These are phyloP conservation scores for Fusarium cyanostomum DNA, from an alignment of 2,329 filamentous ascomycete genomes.

Conservation along the genomic window DNA sequence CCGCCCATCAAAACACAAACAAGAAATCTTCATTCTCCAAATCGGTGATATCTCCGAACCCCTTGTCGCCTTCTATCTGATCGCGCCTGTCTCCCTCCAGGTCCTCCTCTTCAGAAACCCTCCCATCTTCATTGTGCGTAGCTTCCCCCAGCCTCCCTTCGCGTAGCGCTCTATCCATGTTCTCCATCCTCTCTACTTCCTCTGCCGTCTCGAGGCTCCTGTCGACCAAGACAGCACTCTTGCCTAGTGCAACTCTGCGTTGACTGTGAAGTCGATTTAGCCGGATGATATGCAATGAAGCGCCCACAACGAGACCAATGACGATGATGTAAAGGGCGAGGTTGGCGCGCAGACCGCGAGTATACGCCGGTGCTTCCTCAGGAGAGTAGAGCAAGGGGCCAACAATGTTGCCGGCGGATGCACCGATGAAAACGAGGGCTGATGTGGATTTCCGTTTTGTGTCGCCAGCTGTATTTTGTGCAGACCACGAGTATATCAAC, in stretches of 20 bases:
- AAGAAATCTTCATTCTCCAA: constrained; percentile 71
- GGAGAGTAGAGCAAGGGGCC: constrained; percentile 72
- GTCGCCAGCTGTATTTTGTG: constrained; percentile 72
- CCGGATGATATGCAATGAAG: constrained; percentile 58
- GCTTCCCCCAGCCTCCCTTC: constrained; percentile 15
- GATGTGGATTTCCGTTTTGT: constrained; percentile 75
- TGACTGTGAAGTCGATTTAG: constrained; percentile 66
- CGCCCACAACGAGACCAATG: constrained; percentile 58
- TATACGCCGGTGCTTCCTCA: constrained; percentile 52
- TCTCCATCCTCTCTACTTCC: constrained; percentile 52
- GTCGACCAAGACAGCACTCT: constrained; percentile 66
- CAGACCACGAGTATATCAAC: constrained; percentile 68
- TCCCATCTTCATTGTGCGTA: constrained; percentile 8
- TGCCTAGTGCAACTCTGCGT: constrained; percentile 65
- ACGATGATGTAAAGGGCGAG: constrained; percentile 69
- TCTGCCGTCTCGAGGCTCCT: constrained; percentile 64
- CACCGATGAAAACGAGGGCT: constrained; percentile 70
- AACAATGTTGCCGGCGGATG: constrained; percentile 72
- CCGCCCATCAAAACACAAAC: constrained; percentile 57
- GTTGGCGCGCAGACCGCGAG: constrained; percentile 66
- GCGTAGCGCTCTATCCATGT: constrained; percentile 37
- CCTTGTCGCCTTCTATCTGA: constrained; percentile 36
- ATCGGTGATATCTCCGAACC: constrained; percentile 64
- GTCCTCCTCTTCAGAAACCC: constrained; percentile 15
- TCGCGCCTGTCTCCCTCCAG: constrained; percentile 12